phyloP scores from a whole-genome alignment of 306 rosid species.

The Datisca glomerata region DNA sequence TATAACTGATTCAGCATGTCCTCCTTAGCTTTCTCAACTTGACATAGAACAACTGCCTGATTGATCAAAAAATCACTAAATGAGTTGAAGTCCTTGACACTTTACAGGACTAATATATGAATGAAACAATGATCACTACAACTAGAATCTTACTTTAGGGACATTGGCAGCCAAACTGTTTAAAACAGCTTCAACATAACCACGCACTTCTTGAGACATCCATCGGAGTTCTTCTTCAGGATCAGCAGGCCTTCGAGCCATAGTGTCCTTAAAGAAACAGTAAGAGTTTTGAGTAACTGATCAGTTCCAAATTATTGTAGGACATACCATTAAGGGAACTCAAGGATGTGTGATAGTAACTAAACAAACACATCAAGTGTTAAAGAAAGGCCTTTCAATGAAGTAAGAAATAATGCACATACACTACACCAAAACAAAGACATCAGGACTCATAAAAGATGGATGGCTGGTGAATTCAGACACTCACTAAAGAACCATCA shows the following conservation, averaged over 20 bases:
- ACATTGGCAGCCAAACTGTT: slow-evolving; percentile 99
- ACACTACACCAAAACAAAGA: neutral
- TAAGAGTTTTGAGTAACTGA: neutral
- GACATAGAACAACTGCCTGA: slow-evolving; percentile 97
- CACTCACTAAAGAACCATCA: slow-evolving; percentile 89
- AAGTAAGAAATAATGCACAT: neutral
- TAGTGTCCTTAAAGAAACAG: slow-evolving; percentile 47
- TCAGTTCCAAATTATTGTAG: neutral
- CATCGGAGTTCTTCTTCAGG: slow-evolving; percentile 98
- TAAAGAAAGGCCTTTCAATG: neutral
- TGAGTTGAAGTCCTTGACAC: slow-evolving; percentile 10
- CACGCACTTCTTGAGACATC: slow-evolving; percentile 99
- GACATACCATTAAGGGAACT: no score
- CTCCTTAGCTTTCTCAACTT: slow-evolving; percentile 97
- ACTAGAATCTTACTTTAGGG: slow-evolving; percentile 52
- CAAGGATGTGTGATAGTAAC: neutral
- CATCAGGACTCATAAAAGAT: neutral
- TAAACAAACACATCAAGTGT: neutral
- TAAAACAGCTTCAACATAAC: slow-evolving; percentile 94
- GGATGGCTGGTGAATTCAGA: neutral
- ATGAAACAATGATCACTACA: neutral
- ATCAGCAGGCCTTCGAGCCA: slow-evolving; percentile 92
- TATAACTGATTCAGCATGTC: slow-evolving; percentile 94
- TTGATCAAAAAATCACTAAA: slow-evolving; percentile 23
- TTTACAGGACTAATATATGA: no score